Evolutionary conservation across 78 protist genomes (phyloP).

Genomic region (Dictyostelium brefeldianum): DNA sequence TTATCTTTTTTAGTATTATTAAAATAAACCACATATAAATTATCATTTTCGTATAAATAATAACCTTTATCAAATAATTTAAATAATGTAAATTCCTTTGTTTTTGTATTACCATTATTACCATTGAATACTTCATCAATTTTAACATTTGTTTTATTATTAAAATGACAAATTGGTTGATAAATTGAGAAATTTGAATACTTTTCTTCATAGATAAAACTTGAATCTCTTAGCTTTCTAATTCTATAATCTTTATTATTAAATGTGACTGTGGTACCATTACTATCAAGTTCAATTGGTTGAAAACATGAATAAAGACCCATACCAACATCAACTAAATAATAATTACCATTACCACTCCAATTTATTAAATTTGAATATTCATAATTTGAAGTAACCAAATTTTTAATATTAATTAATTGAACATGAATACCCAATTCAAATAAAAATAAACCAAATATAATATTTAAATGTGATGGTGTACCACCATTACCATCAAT

Average conservation of each 20-base stretch:
- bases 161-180: background rate
- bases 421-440: slow-evolving; percentile 1
- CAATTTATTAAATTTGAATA: background rate
- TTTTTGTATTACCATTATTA: background rate
- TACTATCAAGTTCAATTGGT: background rate
- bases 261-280: background rate
- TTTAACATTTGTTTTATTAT: background rate
- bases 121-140: background rate
- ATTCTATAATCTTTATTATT: background rate
- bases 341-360: background rate
- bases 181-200: background rate
- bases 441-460: slow-evolving; percentile 4
- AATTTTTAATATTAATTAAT: background rate
- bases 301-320: background rate
- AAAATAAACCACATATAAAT: background rate
- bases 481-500: background rate
- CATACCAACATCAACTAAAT: background rate
- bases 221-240: background rate
- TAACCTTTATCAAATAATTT: slow-evolving; percentile 15
- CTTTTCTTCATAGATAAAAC: background rate
- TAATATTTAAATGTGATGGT: background rate
- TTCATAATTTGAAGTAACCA: background rate
- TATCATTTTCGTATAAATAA: slow-evolving; percentile 1
- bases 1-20: slow-evolving; percentile 5
- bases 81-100: background rate